These are phyloP conservation scores for Eucalyptus marginata DNA, from an alignment of 345 rosid genomes.

Conservation along the genomic window DNA sequence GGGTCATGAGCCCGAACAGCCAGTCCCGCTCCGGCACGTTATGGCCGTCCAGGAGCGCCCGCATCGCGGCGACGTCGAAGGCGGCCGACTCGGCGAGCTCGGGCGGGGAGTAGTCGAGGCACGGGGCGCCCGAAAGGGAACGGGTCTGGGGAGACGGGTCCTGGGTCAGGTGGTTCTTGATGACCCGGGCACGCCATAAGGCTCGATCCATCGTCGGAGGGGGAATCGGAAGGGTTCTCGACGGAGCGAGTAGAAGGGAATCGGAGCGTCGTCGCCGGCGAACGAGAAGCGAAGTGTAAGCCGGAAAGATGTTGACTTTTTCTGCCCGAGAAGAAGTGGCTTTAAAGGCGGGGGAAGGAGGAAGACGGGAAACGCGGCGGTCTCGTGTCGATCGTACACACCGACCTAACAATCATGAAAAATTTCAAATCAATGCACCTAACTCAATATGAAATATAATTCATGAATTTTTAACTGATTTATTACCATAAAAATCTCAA, in stretches of 20 bases:
- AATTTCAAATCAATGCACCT: too few relatives aligned
- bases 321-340: not conserved
- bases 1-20: conserved; percentile 58
- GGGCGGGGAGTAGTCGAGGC: conserved; percentile 58
- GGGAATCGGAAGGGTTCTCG: not conserved
- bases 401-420: too few relatives aligned
- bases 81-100: conserved; percentile 37
- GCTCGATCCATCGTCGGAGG: conserved; percentile 29
- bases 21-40: conserved; percentile 66
- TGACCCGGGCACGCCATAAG: conserved; percentile 31
- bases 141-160: not conserved
- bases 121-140: conserved; percentile 21
- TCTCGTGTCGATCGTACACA: not conserved
- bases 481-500: too few relatives aligned
- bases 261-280: not conserved
- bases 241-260: not conserved
- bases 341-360: not conserved
- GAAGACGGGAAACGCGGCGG: not conserved
- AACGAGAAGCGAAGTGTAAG: not conserved
- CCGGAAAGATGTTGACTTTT: too few relatives aligned
- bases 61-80: conserved; percentile 59
- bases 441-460: too few relatives aligned
- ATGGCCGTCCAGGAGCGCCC: conserved; percentile 59
- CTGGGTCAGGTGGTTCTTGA: conserved; percentile 43
- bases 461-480: too few relatives aligned